Evolutionary conservation across 305 asterid genomes (phyloP).

Genomic region (Plantago coronopus): DNA sequence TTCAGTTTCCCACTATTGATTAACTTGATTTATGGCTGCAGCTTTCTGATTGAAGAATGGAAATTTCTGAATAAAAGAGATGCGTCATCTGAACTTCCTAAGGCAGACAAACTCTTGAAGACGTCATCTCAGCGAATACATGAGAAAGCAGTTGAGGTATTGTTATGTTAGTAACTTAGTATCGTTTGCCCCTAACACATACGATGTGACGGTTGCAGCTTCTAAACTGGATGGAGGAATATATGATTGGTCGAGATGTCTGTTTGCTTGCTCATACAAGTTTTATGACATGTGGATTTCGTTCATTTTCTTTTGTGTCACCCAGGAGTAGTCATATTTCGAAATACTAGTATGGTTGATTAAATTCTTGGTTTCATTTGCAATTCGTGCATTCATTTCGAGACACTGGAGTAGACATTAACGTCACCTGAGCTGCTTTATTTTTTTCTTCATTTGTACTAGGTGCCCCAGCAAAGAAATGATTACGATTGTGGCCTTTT

Average conservation of each 20-base stretch:
- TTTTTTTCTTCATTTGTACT: constrained; percentile 16
- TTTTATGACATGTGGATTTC: no score
- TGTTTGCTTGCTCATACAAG: no score
- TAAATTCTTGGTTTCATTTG: no score
- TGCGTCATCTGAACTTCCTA: constrained; percentile 36
- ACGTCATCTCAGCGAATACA: constrained; percentile 47
- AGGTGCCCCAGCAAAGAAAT: constrained; percentile 89
- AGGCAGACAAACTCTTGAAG: constrained; percentile 54
- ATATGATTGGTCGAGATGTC: no score
- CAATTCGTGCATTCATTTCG: background rate
- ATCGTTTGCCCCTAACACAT: no score
- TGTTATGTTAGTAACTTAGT: constrained; percentile 3
- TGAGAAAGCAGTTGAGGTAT: constrained; percentile 57
- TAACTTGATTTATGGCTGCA: constrained; percentile 27
- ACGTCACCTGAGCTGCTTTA: constrained; percentile 2
- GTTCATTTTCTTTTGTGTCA: no score
- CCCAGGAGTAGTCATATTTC: no score
- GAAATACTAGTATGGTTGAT: no score
- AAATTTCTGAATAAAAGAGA: constrained; percentile 40
- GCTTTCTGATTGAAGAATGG: constrained; percentile 86
- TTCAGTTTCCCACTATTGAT: background rate
- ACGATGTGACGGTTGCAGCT: no score
- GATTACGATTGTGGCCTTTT: constrained; percentile 86
- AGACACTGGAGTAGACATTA: background rate
- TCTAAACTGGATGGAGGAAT: no score